Conservation (phyloP, 257 asterid species). For the Henckelia pumila region DNA sequence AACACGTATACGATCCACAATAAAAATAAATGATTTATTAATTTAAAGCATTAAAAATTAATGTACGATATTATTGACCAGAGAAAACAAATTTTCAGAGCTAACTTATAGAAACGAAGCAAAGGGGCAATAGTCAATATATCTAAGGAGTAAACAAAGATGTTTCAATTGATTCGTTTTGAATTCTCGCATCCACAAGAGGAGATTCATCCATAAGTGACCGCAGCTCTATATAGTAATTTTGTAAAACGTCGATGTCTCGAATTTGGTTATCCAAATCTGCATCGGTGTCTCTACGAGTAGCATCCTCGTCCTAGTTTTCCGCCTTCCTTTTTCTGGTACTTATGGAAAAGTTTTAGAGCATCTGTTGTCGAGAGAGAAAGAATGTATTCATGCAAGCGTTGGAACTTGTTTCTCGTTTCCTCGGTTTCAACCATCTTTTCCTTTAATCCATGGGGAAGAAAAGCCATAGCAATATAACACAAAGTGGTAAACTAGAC, state of each 20-base stretch:
- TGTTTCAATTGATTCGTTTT: neutral
- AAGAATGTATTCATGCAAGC: slow-evolving; percentile 51
- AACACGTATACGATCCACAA: no score
- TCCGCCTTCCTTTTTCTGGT: slow-evolving; percentile 1
- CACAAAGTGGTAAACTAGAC: slow-evolving; percentile 19
- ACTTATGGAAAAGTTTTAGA: slow-evolving; percentile 47
- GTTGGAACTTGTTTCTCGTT: slow-evolving; percentile 42
- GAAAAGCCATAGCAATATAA: slow-evolving; percentile 62
- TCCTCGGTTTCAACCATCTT: slow-evolving; percentile 64
- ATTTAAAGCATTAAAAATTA: no score
- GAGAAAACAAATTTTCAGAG: no score
- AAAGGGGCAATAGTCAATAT: no score
- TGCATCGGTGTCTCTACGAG: slow-evolving; percentile 18
- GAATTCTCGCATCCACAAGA: slow-evolving; percentile 34
- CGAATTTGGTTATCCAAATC: slow-evolving; percentile 30
- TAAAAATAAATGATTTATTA: no score
- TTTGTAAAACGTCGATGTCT: slow-evolving; percentile 29
- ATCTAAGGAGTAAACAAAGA: no score
- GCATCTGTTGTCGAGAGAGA: slow-evolving; percentile 55
- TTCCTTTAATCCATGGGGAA: slow-evolving; percentile 52
- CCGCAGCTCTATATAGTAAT: slow-evolving; percentile 21
- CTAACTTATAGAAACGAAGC: no score
- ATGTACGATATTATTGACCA: no score
- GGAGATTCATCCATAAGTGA: slow-evolving; percentile 51
- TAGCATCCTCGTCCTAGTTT: slow-evolving; percentile 18